phyloP scores from a whole-genome alignment of 75 land plant species.

The Chamaecyparis obtusa region DNA sequence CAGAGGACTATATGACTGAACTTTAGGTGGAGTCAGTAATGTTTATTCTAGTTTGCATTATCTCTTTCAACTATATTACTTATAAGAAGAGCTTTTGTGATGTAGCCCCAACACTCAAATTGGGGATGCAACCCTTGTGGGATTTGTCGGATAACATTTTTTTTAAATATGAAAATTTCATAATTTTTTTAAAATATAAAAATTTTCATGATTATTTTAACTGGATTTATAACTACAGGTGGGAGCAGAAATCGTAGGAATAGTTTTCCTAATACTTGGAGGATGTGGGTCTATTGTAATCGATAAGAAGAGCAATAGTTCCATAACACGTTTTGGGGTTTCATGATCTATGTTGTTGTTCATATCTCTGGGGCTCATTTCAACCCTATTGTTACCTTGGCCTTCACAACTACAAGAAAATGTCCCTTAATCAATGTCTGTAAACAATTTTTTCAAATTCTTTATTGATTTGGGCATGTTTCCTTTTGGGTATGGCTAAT shows the following conservation, averaged over 20 bases:
- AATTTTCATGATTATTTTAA: not conserved
- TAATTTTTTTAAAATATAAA: not conserved
- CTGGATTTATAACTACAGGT: slow-evolving; percentile 19
- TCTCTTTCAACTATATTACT: no score
- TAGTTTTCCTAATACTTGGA: slow-evolving; percentile 38
- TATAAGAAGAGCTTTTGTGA: no score
- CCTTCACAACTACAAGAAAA: slow-evolving; percentile 30
- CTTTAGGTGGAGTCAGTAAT: not conserved
- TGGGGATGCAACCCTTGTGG: not conserved
- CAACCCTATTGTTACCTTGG: slow-evolving; percentile 64
- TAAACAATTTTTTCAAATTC: not conserved
- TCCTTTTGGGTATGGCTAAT: not conserved
- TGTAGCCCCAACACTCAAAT: no score
- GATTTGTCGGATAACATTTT: not conserved
- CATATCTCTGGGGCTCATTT: slow-evolving; percentile 69
- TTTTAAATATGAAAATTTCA: not conserved
- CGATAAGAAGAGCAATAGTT: slow-evolving; percentile 8
- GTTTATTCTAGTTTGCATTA: no score
- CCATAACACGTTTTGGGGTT: slow-evolving; percentile 27
- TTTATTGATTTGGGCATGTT: not conserved
- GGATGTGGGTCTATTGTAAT: slow-evolving; percentile 35
- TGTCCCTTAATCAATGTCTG: slow-evolving; percentile 34
- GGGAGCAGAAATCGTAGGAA: slow-evolving; percentile 49
- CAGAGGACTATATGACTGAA: not conserved
- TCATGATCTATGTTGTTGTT: slow-evolving; percentile 41